phyloP scores from a whole-genome alignment of 352 stramenopile species.

The Poterioochromonas sp. region DNA sequence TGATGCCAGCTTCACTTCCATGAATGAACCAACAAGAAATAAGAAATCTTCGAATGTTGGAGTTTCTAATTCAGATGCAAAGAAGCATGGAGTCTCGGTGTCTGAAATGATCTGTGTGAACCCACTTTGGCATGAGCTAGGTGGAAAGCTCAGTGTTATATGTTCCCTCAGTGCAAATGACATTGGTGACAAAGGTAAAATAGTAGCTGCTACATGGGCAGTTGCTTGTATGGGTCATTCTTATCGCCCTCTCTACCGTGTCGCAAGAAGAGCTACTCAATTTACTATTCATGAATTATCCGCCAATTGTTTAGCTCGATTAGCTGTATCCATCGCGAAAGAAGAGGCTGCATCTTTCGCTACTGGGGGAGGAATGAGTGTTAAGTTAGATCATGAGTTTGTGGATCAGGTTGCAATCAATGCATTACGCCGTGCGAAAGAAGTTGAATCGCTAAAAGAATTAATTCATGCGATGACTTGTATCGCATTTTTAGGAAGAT shows the following conservation, averaged over 20 bases:
- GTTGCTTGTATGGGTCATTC: neutral
- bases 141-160: neutral
- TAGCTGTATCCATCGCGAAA: neutral
- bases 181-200: neutral
- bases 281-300: neutral
- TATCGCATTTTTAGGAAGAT: neutral
- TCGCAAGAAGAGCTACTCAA: neutral
- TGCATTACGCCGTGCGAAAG: neutral
- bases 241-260: neutral
- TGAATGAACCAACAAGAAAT: neutral
- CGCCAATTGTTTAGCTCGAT: neutral
- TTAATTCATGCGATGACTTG: neutral
- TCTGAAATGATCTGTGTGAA: too few relatives aligned
- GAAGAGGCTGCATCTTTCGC: neutral
- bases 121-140: neutral
- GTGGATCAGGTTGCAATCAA: neutral
- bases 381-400: neutral
- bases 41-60: neutral
- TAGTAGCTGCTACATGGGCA: neutral
- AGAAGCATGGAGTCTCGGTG: neutral
- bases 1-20: neutral
- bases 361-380: too few relatives aligned
- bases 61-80: neutral
- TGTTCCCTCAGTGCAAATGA: neutral
- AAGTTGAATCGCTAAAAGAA: neutral